Conservation (phyloP, 805 yeast genomes). For the Saccharomycopsis synnaedendra region DNA sequence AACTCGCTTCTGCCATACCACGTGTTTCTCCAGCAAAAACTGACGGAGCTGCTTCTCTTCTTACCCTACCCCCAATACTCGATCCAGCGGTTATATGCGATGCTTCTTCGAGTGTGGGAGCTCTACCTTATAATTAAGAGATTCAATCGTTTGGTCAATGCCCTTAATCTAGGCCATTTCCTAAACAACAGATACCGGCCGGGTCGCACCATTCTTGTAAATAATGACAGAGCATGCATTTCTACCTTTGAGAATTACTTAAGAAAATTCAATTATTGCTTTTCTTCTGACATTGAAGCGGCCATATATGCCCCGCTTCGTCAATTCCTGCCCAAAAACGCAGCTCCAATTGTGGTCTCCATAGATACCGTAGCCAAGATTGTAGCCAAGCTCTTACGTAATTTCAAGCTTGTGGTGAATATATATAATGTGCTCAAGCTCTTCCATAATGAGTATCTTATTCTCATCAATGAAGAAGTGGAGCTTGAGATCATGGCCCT, state of each 20-base stretch:
- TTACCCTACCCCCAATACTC: slow-evolving; percentile 14
- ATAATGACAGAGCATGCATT: slow-evolving; percentile 10
- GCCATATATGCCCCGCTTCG: slow-evolving; percentile 5
- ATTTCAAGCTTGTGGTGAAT: slow-evolving; percentile 15
- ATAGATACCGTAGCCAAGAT: slow-evolving; percentile 10
- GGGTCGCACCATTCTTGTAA: slow-evolving; percentile 10
- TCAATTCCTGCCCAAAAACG: background rate
- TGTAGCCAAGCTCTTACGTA: slow-evolving; percentile 7
- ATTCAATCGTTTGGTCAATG: slow-evolving; percentile 8
- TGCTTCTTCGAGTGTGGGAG: slow-evolving; percentile 9
- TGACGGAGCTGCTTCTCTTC: slow-evolving; percentile 8
- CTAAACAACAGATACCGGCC: slow-evolving; percentile 1
- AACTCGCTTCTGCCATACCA: slow-evolving; percentile 13
- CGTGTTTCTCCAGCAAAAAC: slow-evolving; percentile 1
- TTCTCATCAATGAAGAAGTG: slow-evolving; percentile 16
- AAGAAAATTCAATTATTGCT: slow-evolving; percentile 15
- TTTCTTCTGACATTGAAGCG: slow-evolving; percentile 11
- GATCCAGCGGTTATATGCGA: slow-evolving; percentile 13
- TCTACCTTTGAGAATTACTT: slow-evolving; percentile 12
- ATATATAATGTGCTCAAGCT: slow-evolving; percentile 15
- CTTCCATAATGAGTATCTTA: slow-evolving; percentile 16
- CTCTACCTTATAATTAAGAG: slow-evolving; percentile 11
- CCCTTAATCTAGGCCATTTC: slow-evolving; percentile 8
- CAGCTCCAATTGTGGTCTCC: background rate
- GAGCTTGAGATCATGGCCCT: slow-evolving; percentile 14